phyloP scores from a whole-genome alignment of 2,329 filamentous ascomycete genomes.

The Verticillium zaregamsianum region DNA sequence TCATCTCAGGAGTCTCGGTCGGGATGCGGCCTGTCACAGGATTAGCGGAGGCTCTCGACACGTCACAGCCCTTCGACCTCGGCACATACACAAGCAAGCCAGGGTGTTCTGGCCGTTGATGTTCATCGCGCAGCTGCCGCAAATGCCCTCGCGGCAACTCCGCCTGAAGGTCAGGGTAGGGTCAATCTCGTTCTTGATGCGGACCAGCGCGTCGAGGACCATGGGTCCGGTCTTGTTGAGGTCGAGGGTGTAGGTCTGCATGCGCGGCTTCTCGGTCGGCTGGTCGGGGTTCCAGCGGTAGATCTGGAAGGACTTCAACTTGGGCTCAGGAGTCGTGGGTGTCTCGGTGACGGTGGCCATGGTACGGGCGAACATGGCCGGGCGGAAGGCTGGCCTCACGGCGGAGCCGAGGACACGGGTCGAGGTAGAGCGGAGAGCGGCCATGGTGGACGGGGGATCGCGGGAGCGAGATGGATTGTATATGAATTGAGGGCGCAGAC shows the following conservation, averaged over 20 bases:
- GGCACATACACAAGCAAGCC: conserved; percentile 82
- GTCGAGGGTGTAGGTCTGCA: conserved; percentile 94
- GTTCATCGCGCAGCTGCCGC: conserved; percentile 99
- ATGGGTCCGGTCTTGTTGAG: conserved; percentile 99
- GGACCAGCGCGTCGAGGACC: conserved; percentile 93
- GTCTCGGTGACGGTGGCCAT: conserved; percentile 57
- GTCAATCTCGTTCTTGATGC: conserved; percentile 99
- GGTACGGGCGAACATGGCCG: conserved; percentile 42
- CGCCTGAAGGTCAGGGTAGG: conserved; percentile 93
- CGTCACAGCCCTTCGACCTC: neutral
- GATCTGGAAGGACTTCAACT: conserved; percentile 93
- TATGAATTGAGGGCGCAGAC: neutral
- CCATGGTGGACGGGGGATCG: conserved; percentile 38
- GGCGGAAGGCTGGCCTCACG: conserved; percentile 30
- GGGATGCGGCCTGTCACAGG: conserved; percentile 76
- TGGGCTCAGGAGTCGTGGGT: conserved; percentile 58
- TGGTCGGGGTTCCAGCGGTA: conserved; percentile 98
- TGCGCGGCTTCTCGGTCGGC: conserved; percentile 86
- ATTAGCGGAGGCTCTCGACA: neutral
- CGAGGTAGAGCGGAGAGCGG: conserved; percentile 57
- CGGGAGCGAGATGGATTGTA: neutral
- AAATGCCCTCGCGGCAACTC: conserved; percentile 97
- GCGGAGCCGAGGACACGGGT: conserved; percentile 46
- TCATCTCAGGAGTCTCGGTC: conserved; percentile 74
- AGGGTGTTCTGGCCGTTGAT: conserved; percentile 98